A percentile compares a stretch with the other conserved stretches of the same genome.
Conservation (phyloP, 2,329 filamentous ascomycete species). For the Shiraia bambusicola region DNA sequence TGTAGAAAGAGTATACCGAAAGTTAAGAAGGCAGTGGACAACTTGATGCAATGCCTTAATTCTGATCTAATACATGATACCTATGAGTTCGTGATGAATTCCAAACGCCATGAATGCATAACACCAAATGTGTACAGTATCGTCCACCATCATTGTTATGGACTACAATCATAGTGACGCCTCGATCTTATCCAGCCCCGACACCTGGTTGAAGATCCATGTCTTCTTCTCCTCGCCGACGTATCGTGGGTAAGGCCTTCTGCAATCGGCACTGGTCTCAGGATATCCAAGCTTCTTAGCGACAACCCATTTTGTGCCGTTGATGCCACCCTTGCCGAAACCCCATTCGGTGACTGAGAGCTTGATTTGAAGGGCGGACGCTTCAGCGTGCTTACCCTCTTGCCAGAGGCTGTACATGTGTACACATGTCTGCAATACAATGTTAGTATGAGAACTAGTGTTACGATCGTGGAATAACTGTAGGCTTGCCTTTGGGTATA, state of each 20-base stretch:
- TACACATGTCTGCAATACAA: slow-evolving; percentile 43
- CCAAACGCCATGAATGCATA: no score
- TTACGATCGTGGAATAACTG: neutral
- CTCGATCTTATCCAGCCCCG: slow-evolving; percentile 35
- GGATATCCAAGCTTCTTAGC: slow-evolving; percentile 57
- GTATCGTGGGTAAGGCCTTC: slow-evolving; percentile 57
- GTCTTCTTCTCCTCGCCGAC: slow-evolving; percentile 48
- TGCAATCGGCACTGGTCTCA: slow-evolving; percentile 53
- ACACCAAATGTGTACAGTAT: neutral
- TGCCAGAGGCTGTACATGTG: slow-evolving; percentile 51
- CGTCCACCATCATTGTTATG: neutral
- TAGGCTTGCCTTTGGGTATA: slow-evolving; percentile 55
- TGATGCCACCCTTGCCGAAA: slow-evolving; percentile 61
- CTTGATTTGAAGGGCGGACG: slow-evolving; percentile 53
- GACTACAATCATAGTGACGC: slow-evolving; percentile 16
- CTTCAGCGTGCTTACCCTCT: slow-evolving; percentile 52
- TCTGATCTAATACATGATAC: no score
- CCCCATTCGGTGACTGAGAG: slow-evolving; percentile 58
- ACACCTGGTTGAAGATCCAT: slow-evolving; percentile 47
- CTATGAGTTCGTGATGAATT: no score
- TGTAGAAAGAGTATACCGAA: no score
- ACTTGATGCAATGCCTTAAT: no score
- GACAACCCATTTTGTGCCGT: slow-evolving; percentile 63
- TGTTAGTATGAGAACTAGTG: slow-evolving; percentile 2
- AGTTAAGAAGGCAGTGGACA: no score